Evolutionary conservation across 495 filamentous ascomycete genomes (phyloP), one percentile per base, ranked within the genome.

Genomic region (Chaetomium fimeti): DNA sequence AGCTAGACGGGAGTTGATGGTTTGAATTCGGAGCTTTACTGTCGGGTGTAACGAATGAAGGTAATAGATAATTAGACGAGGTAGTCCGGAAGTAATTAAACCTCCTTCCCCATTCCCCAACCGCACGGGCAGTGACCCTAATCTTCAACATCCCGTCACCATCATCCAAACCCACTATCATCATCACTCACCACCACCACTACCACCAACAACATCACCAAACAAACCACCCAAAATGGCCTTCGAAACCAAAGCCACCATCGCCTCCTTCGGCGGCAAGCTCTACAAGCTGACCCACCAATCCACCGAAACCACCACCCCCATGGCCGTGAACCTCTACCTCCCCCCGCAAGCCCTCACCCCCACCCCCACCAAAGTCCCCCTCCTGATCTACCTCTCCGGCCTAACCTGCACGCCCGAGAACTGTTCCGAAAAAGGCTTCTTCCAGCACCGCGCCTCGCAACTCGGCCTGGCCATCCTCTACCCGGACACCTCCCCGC

Each of bases 361-460:
- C 75, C 63, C 64, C 5, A 64, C 76, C 45, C 59, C 71, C 2
- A 56, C 79, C 59, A 91, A 89, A 70, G 85, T 90, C 15, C 95
- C 94, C 29, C 84, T 98, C 2, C 79, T 98, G n/a, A 86, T 98
- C 76, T 98, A 94, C 77, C 87, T 98, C 65, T 92, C 93, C 18
- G 94, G 94, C 29, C 79, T 98, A 43, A 98, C 95, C 63, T 98
- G 94, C 81, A 93, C 93, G 0, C 92, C 90, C 18, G 92, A 98
- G 66, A 98, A 98, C 79, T 92, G 92, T 76, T 84, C 92, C 38
- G 95, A 98, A 75, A 98, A 98, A 77, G 91, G 93, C 67, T 97
- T 96, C 81, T 90, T 98, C 78, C 93, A 98, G 74, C 85, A 89
- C 67, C 82, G 79, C 54, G 94, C 94, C 15, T 83, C 85, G 62